Conservation (phyloP, 2,329 filamentous ascomycete genomes). For the Rosellinia necatrix region DNA sequence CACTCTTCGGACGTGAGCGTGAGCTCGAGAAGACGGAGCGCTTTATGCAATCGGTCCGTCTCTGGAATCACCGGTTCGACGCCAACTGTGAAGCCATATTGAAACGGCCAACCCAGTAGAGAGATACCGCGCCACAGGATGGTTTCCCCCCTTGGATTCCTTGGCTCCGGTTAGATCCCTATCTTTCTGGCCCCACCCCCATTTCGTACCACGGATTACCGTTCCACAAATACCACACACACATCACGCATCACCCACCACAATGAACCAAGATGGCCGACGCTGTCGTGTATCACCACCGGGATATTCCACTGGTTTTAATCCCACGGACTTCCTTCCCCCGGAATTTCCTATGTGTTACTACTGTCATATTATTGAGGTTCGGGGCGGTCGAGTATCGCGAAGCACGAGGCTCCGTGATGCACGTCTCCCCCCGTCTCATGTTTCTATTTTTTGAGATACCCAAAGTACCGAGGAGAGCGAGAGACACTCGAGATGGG, state of each 20-base stretch:
- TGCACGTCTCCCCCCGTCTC: conserved; percentile 38
- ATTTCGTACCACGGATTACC: conserved; percentile 16
- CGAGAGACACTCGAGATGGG: conserved; percentile 16
- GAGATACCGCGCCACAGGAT: conserved; percentile 7
- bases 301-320: conserved; percentile 30
- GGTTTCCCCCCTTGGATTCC: conserved; percentile 13
- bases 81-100: conserved; percentile 94
- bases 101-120: conserved; percentile 60
- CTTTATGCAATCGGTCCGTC: conserved; percentile 84
- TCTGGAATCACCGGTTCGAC: conserved; percentile 94
- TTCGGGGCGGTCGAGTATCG: conserved; percentile 39
- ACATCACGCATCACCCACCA: too few relatives aligned
- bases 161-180: conserved; percentile 1
- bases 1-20: conserved; percentile 89
- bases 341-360: conserved; percentile 37
- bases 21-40: conserved; percentile 89
- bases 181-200: conserved; percentile 4
- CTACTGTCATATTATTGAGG: conserved; percentile 40
- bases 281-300: conserved; percentile 39
- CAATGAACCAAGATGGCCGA: conserved; percentile 29
- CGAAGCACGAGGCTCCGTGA: conserved; percentile 31
- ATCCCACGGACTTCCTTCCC: conserved; percentile 28
- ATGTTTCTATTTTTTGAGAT: conserved; percentile 39
- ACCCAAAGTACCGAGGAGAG: conserved; percentile 35
- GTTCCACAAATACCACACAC: too few relatives aligned